phyloP scores from a whole-genome alignment of 1,284 basidiomycete genomes.

The Trichosporon inkin region DNA sequence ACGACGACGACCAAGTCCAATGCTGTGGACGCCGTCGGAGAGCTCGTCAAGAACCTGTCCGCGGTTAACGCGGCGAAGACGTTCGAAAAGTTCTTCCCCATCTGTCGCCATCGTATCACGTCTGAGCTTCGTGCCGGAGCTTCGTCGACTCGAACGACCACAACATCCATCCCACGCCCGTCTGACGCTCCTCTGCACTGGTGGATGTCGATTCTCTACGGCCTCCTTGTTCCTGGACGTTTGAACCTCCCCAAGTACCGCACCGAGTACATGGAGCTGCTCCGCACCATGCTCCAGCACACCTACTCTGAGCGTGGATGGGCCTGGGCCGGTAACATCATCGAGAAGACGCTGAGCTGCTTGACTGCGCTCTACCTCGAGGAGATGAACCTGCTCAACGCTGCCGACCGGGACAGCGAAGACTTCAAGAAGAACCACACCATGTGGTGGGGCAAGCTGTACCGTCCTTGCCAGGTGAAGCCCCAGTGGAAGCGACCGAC shows the following conservation, averaged over 20 bases:
- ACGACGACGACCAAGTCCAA: slow-evolving; percentile 79
- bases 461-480: slow-evolving; percentile 71
- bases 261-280: slow-evolving; percentile 56
- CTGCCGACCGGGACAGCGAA: slow-evolving; percentile 74
- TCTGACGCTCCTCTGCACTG: slow-evolving; percentile 92
- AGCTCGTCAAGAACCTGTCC: slow-evolving; percentile 81
- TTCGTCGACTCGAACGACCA: slow-evolving; percentile 83
- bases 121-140: slow-evolving; percentile 87
- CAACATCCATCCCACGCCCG: slow-evolving; percentile 72
- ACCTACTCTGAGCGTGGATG: slow-evolving; percentile 89
- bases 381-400: slow-evolving; percentile 79
- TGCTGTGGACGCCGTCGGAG: slow-evolving; percentile 82
- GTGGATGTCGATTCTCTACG: slow-evolving; percentile 54
- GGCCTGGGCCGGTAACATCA: slow-evolving; percentile 70
- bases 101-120: slow-evolving; percentile 74
- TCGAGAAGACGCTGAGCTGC: slow-evolving; percentile 73
- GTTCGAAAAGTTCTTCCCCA: slow-evolving; percentile 73
- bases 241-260: slow-evolving; percentile 31
- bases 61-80: slow-evolving; percentile 72
- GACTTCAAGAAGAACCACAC: slow-evolving; percentile 72
- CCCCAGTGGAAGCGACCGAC: slow-evolving; percentile 74
- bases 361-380: slow-evolving; percentile 73
- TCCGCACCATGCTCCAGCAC: slow-evolving; percentile 67
- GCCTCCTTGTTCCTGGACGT: slow-evolving; percentile 39
- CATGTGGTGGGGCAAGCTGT: slow-evolving; percentile 77